Evolutionary conservation across 1,284 basidiomycete species (phyloP).

Genomic region (Fomitopsis palustris): DNA sequence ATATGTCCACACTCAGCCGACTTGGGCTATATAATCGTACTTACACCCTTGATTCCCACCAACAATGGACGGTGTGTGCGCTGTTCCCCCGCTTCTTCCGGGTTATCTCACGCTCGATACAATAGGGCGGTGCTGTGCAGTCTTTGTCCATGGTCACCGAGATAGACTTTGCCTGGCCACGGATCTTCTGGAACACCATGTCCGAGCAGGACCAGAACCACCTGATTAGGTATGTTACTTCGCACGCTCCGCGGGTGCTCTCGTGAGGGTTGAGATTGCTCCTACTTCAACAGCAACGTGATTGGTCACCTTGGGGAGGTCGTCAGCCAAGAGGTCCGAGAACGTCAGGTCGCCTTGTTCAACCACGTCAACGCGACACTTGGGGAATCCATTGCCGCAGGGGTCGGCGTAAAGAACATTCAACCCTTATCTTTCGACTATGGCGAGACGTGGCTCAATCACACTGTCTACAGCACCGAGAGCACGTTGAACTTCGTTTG

Average conservation of each 20-base stretch:
- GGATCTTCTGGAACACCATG: conserved; percentile 37
- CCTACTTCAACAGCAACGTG: conserved; percentile 28
- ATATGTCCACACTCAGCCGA: conserved; percentile 24
- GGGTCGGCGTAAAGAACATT: conserved; percentile 24
- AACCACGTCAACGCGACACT: conserved; percentile 32
- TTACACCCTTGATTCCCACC: conserved; percentile 32
- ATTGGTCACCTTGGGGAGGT: conserved; percentile 35
- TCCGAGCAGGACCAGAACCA: conserved; percentile 34
- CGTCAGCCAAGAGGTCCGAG: conserved; percentile 27
- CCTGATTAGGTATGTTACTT: conserved; percentile 28
- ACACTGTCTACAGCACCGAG: conserved; percentile 17
- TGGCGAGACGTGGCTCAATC: conserved; percentile 26
- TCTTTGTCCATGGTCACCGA: conserved; percentile 30
- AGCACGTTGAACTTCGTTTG: conserved; percentile 18
- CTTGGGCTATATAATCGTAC: conserved; percentile 32
- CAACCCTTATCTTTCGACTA: conserved; percentile 16
- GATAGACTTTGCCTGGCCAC: conserved; percentile 43
- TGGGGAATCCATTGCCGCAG: conserved; percentile 32
- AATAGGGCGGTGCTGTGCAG: conserved; percentile 29
- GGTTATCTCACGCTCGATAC: neutral
- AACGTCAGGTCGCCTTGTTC: conserved; percentile 33
- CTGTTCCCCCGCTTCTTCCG: neutral
- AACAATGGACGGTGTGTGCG: conserved; percentile 29
- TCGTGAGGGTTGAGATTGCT: neutral
- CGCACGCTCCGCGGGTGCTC: neutral